Percentiles rank a stretch among this genome's conserved stretches.
These are phyloP conservation scores for Lepidium aucheri DNA, from an alignment of 345 rosid genomes.

Conservation along the genomic window DNA sequence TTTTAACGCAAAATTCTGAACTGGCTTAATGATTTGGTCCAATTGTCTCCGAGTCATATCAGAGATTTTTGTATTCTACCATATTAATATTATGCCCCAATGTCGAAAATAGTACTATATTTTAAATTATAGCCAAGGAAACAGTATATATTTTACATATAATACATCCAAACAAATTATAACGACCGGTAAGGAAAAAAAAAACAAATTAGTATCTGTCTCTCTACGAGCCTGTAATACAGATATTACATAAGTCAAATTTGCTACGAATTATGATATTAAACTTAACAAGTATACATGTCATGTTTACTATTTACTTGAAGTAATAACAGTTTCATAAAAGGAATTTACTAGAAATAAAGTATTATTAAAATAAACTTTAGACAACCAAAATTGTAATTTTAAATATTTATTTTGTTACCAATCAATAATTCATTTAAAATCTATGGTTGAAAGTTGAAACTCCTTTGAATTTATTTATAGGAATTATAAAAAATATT, in stretches of 20 bases:
- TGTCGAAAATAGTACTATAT: no score
- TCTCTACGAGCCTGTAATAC: neutral
- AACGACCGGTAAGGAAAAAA: neutral
- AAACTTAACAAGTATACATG: neutral
- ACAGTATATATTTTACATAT: neutral
- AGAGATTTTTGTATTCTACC: neutral
- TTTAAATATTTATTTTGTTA: no score
- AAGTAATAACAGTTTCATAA: neutral
- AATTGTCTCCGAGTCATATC: neutral
- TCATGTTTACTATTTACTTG: neutral
- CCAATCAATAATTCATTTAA: neutral
- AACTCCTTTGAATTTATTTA: no score
- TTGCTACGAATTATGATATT: neutral
- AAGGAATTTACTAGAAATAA: neutral
- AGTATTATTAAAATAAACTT: neutral
- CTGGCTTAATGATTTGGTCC: neutral
- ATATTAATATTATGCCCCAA: neutral
- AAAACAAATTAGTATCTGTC: neutral
- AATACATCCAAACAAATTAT: neutral
- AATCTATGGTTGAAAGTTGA: no score
- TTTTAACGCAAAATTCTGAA: slow-evolving; percentile 3
- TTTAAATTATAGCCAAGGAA: neutral
- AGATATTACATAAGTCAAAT: neutral
- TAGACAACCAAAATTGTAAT: no score
- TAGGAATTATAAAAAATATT: no score